Conservation (phyloP, 2,329 filamentous ascomycete species). For the Fragosphaeria purpurea region DNA sequence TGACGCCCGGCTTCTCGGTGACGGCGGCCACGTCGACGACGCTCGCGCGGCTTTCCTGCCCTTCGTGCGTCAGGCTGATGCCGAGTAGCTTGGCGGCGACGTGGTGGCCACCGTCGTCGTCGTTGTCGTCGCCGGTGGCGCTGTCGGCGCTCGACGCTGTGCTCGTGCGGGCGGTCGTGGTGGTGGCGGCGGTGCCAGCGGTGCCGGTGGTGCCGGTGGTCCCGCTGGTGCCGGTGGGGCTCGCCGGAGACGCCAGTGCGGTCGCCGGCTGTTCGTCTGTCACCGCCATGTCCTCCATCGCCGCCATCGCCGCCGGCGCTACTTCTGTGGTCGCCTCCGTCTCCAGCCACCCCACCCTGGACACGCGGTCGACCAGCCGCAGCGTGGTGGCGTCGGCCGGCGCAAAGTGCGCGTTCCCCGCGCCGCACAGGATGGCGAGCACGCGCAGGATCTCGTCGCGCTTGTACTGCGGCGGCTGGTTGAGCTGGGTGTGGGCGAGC, state of each 20-base stretch:
- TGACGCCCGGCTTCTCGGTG: conserved; percentile 71
- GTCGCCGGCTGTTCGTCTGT: not conserved
- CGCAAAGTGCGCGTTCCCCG: conserved; percentile 63
- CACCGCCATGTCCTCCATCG: not conserved
- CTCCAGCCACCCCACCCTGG: conserved; percentile 54
- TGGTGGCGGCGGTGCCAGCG: not conserved
- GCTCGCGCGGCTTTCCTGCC: conserved; percentile 63
- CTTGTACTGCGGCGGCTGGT: conserved; percentile 82
- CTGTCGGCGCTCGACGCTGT: conserved; percentile 7
- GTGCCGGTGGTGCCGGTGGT: not conserved
- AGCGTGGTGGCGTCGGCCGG: conserved; percentile 72
- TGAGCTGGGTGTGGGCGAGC: conserved; percentile 83
- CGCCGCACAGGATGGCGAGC: conserved; percentile 59
- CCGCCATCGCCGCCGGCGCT: conserved; percentile 22
- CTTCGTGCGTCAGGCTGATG: conserved; percentile 56
- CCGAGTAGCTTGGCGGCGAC: conserved; percentile 54
- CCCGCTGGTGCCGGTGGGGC: conserved; percentile 5
- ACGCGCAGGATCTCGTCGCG: conserved; percentile 71
- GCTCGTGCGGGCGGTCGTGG: conserved; percentile 4
- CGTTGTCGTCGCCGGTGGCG: conserved; percentile 1
- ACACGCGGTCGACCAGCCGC: conserved; percentile 65
- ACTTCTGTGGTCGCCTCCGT: no score
- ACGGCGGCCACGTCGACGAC: conserved; percentile 70
- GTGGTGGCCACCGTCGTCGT: conserved; percentile 1
- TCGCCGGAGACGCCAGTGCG: conserved; percentile 4